Evolutionary conservation across 148 eudicot genomes (phyloP), one percentile per base, ranked within the genome.

Genomic region (Nepenthes mirabilis): DNA sequence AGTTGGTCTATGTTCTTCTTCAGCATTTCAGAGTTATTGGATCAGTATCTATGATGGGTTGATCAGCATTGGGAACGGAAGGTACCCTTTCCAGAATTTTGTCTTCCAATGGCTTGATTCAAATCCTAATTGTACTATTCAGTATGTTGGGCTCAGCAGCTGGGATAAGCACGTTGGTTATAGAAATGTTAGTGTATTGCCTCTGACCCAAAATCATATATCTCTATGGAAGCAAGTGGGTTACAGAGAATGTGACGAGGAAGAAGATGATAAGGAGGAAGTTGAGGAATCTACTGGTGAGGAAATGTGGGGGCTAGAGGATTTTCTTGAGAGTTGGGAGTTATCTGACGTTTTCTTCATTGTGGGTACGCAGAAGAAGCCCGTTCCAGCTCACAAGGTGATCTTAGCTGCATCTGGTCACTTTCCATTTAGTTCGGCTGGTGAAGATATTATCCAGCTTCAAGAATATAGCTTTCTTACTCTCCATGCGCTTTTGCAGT

Each of bases 121-220:
- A 8, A 82, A 87, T 57, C 97, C 95, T 1, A 91, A 82, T 71
- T 63, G 83, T 33, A 85, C 61, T 57, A 90, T 91, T 67, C 97
- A 85, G 70, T 91, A 91, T 72, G 84, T 91, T 51, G 97, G 97
- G 57, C 83, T 91, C 59, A 85, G 97, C 66, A 91, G 97, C 65
- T 91, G 97, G 97, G 97, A 91, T 65, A 85, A 86, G 68, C 97
- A 91, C 67, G 97, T 91, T 52, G 95, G 95, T 37, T 91, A 91
- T 78, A 73, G 97, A 71, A 91, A 91, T 70, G 87, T 91, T 45
- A 88, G 77, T 67, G 93, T 91, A 33, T 52, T 88, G 66, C 96
- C 97, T 4, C 36, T 88, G 35, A 88, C 87, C 5, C 90, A 83
- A 58, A 85, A 91, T 62, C 94, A 88, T 69, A 73, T 88, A 66